A percentile compares a stretch with the other conserved stretches of the same genome.
Conservation (phyloP, 2,329 filamentous ascomycete genomes). For the Scorias spongiosa region DNA sequence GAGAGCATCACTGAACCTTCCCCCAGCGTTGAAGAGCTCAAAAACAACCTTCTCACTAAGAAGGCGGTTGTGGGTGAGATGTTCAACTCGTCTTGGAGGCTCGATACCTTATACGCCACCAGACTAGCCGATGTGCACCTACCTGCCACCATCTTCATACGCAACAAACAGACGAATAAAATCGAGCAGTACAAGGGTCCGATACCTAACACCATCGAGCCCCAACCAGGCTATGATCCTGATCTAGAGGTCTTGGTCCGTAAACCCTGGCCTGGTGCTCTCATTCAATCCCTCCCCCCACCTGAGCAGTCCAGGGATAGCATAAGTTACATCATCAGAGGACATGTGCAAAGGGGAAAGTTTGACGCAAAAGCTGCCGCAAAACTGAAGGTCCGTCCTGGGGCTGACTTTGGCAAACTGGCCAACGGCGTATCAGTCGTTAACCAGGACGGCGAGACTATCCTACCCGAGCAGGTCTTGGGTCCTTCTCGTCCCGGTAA, state of each 20-base stretch:
- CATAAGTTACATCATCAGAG: conserved; percentile 75
- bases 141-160: conserved; percentile 55
- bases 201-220: conserved; percentile 34
- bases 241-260: conserved; percentile 59
- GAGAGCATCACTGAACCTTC: background rate
- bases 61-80: conserved; percentile 54
- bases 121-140: conserved; percentile 50
- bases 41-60: conserved; percentile 24
- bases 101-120: conserved; percentile 54
- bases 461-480: conserved; percentile 81
- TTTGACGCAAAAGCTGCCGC: conserved; percentile 55
- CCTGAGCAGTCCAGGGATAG: conserved; percentile 52
- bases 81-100: conserved; percentile 63
- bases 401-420: conserved; percentile 44
- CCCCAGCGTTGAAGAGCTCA: conserved; percentile 28
- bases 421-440: conserved; percentile 47
- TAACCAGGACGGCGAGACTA: conserved; percentile 47
- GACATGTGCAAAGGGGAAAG: conserved; percentile 61
- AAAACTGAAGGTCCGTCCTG: conserved; percentile 47
- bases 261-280: conserved; percentile 62
- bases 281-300: conserved; percentile 48
- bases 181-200: conserved; percentile 59
- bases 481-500: conserved; percentile 49
- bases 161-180: conserved; percentile 44
- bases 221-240: conserved; percentile 24